Percentiles rank a stretch among this genome's conserved stretches.
Conservation (phyloP, 2,329 filamentous ascomycete genomes). For the Clonostachys rhizophaga region DNA sequence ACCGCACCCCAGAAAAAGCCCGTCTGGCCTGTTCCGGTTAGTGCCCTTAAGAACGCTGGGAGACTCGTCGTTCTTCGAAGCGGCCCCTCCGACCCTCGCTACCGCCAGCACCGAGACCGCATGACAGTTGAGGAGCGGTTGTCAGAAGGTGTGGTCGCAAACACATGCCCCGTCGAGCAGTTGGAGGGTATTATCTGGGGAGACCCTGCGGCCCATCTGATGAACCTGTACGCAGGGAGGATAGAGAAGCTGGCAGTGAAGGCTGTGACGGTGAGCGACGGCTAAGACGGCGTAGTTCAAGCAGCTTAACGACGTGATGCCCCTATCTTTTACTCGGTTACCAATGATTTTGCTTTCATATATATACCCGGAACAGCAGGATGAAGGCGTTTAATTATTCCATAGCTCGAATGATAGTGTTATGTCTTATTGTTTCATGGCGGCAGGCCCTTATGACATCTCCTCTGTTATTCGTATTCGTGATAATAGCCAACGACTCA, state of each 20-base stretch:
- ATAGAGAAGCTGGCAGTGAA: conserved; percentile 68
- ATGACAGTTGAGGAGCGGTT: conserved; percentile 46
- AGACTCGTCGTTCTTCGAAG: conserved; percentile 61
- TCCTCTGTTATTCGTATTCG: no score
- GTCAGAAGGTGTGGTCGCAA: conserved; percentile 61
- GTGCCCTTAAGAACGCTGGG: conserved; percentile 66
- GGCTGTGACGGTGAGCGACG: conserved; percentile 24
- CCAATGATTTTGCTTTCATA: no score
- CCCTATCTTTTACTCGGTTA: no score
- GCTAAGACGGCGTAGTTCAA: background rate
- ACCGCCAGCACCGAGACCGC: conserved; percentile 29
- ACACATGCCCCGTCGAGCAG: conserved; percentile 62
- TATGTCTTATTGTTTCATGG: no score
- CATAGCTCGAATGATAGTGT: no score
- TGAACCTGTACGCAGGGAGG: conserved; percentile 70
- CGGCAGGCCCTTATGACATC: no score
- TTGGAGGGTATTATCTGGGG: conserved; percentile 72
- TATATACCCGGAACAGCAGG: no score
- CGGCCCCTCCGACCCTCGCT: conserved; percentile 35
- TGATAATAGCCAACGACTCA: no score
- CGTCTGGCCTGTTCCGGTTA: conserved; percentile 61
- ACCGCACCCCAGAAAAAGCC: conserved; percentile 18
- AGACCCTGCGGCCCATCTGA: conserved; percentile 74
- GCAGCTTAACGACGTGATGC: no score
- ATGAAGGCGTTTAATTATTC: no score